Conservation (phyloP, 106 monocot species). For the Dioscorea zingiberensis region DNA sequence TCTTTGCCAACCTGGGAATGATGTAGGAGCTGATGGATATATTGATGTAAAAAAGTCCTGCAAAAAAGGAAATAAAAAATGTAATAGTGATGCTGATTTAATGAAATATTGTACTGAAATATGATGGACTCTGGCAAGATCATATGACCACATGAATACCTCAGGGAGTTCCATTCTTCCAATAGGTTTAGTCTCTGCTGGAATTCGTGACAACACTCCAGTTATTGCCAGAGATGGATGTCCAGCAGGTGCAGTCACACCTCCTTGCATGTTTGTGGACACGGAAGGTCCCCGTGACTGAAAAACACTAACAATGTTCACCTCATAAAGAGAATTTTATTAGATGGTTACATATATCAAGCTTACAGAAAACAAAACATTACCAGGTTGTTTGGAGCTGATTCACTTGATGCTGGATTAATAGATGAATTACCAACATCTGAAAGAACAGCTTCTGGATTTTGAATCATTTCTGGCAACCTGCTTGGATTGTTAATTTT, state of each 20-base stretch:
- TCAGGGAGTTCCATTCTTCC: conserved; percentile 55
- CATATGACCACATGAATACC: conserved; percentile 15
- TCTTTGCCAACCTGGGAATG: conserved; percentile 47
- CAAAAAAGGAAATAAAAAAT: conserved; percentile 8
- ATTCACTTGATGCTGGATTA: conserved; percentile 19
- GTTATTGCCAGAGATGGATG: conserved; percentile 1
- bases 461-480: conserved; percentile 23
- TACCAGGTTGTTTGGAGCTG: not conserved
- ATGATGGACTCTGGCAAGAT: not conserved
- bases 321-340: not conserved
- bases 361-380: not conserved
- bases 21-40: conserved; percentile 30
- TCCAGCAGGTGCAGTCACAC: too few relatives aligned
- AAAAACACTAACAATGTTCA: not conserved
- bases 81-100: not conserved
- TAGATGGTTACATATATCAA: not conserved
- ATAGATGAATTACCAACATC: conserved; percentile 5
- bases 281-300: conserved; percentile 14
- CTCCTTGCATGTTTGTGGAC: conserved; percentile 8
- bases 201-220: conserved; percentile 12
- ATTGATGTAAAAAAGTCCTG: conserved; percentile 75
- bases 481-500: too few relatives aligned
- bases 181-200: conserved; percentile 19
- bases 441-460: conserved; percentile 22
- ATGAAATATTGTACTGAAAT: too few relatives aligned